These are phyloP conservation scores for Sclerotinia nivalis DNA, from an alignment of 2,329 filamentous ascomycete genomes.

Conservation along the genomic window DNA sequence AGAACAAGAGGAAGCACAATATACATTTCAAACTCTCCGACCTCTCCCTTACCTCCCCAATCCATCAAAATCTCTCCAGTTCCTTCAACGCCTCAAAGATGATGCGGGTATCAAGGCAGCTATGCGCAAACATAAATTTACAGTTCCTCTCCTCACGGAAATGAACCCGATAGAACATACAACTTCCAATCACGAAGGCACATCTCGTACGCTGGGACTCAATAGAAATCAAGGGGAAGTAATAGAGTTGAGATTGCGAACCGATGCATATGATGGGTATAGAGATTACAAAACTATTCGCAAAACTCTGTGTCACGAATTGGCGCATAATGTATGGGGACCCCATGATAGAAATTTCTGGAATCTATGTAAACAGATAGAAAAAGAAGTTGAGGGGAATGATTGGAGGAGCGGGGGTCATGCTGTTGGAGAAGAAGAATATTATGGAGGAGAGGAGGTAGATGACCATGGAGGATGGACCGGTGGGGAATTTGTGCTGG, in stretches of 20 bases:
- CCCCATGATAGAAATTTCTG: conserved; percentile 88
- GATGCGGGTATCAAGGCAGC: conserved; percentile 82
- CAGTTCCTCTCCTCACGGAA: conserved; percentile 83
- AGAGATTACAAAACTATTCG: conserved; percentile 89
- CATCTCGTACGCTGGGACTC: conserved; percentile 76
- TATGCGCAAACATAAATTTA: conserved; percentile 84
- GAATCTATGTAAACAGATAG: conserved; percentile 83
- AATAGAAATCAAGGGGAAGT: conserved; percentile 87
- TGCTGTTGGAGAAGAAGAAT: conserved; percentile 60
- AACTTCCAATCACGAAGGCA: conserved; percentile 65
- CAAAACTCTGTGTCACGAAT: conserved; percentile 90
- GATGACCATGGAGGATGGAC: conserved; percentile 76
- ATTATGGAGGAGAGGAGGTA: conserved; percentile 51
- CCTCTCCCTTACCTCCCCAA: conserved; percentile 77
- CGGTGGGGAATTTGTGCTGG: conserved; percentile 75
- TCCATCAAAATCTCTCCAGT: conserved; percentile 67
- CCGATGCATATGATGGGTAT: conserved; percentile 92
- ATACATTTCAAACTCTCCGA: conserved; percentile 78
- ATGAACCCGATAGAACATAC: conserved; percentile 91
- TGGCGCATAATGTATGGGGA: conserved; percentile 86
- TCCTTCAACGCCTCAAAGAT: conserved; percentile 73
- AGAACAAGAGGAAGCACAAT: conserved; percentile 54
- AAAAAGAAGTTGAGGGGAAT: conserved; percentile 76
- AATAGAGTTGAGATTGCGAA: conserved; percentile 87
- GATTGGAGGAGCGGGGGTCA: conserved; percentile 76